Conservation (phyloP, 805 yeast species). For the Cyberlindnera japonica region DNA sequence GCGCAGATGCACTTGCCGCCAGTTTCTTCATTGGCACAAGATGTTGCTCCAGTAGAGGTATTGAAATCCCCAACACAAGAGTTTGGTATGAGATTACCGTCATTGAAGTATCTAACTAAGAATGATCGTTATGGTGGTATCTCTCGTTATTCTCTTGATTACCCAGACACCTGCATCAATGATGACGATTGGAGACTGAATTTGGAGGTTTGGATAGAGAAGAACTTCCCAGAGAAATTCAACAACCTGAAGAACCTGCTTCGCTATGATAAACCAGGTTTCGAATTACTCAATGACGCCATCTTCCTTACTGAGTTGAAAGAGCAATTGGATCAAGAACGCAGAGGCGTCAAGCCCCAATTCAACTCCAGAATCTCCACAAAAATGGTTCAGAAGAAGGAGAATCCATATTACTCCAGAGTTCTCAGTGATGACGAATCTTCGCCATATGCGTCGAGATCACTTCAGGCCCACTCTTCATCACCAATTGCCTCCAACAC, state of each 20-base stretch:
- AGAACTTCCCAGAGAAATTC: constrained; percentile 37
- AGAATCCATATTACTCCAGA: constrained; percentile 9
- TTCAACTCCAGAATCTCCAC: constrained; percentile 30
- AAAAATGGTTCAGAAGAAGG: constrained; percentile 20
- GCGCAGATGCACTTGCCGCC: constrained; percentile 16
- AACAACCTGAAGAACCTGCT: constrained; percentile 37
- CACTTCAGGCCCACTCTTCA: constrained; percentile 5
- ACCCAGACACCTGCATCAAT: constrained; percentile 34
- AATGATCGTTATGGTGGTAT: constrained; percentile 17
- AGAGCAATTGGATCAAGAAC: constrained; percentile 23
- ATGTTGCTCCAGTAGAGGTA: constrained; percentile 2
- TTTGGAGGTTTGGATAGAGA: constrained; percentile 38
- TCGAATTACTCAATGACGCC: constrained; percentile 28
- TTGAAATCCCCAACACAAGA: constrained; percentile 11
- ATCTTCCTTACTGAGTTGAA: constrained; percentile 26
- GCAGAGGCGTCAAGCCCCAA: constrained; percentile 21
- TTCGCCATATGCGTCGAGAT: no score
- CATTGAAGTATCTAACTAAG: constrained; percentile 21
- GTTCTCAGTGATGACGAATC: not conserved
- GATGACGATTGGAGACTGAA: constrained; percentile 44
- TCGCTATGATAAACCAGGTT: constrained; percentile 29
- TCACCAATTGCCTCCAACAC: constrained; percentile 14
- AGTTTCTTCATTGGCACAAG: constrained; percentile 11
- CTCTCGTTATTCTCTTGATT: constrained; percentile 21
- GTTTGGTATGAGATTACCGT: constrained; percentile 4